Conservation (phyloP, 129 eudicot species). For the Flaveria robusta region DNA sequence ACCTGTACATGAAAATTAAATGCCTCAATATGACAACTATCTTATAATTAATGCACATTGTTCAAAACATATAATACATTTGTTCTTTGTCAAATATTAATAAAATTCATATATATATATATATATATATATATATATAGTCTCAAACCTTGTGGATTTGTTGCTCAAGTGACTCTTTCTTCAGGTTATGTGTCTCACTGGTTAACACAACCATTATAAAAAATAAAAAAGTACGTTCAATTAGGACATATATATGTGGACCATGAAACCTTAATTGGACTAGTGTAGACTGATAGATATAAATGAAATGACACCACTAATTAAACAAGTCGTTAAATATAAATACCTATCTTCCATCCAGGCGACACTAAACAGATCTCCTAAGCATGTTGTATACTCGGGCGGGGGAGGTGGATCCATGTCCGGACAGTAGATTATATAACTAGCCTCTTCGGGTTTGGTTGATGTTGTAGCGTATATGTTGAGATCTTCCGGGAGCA, state of each 20-base stretch:
- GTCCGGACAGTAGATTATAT: conserved; percentile 88
- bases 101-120: too few relatives aligned
- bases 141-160: conserved; percentile 28
- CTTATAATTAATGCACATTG: too few relatives aligned
- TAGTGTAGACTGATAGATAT: too few relatives aligned
- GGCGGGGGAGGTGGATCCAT: conserved; percentile 82
- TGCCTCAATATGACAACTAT: neutral
- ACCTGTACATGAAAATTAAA: conserved; percentile 52
- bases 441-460: conserved; percentile 76
- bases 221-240: conserved; percentile 6
- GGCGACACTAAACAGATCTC: conserved; percentile 84
- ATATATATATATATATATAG: neutral
- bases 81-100: too few relatives aligned
- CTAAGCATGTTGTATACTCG: conserved; percentile 76
- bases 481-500: conserved; percentile 68
- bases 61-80: too few relatives aligned
- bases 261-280: too few relatives aligned
- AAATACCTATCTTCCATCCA: conserved; percentile 98
- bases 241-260: neutral
- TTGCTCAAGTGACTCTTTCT: conserved; percentile 30
- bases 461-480: conserved; percentile 85
- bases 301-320: neutral
- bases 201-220: neutral
- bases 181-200: conserved; percentile 33
- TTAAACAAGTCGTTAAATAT: neutral